These are phyloP conservation scores for Tulasnella sp. DNA, from an alignment of 768 basidiomycete genomes.

Conservation along the genomic window DNA sequence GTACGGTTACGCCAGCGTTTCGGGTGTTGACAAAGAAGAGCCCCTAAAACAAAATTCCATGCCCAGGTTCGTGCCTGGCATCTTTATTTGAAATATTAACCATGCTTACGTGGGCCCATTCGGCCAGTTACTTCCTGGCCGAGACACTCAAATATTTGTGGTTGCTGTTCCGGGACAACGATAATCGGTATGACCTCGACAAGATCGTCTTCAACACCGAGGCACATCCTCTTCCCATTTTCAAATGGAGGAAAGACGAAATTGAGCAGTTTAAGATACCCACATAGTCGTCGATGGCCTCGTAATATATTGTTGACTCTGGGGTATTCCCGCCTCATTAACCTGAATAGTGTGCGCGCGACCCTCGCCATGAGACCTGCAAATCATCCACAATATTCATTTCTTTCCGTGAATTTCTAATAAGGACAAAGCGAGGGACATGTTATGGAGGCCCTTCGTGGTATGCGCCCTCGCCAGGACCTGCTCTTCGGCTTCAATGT, in stretches of 20 bases:
- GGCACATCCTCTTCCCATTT: slow-evolving; percentile 11
- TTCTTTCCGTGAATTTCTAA: background rate
- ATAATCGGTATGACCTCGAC: slow-evolving; percentile 46
- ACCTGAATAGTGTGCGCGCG: background rate
- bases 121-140: slow-evolving; percentile 49
- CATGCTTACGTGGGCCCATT: background rate
- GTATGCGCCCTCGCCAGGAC: background rate
- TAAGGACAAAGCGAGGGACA: background rate
- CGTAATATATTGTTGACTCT: background rate
- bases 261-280: slow-evolving; percentile 14
- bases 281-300: background rate
- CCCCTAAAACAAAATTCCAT: slow-evolving; percentile 50
- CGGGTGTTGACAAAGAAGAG: slow-evolving; percentile 44
- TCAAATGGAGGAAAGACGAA: slow-evolving; percentile 1
- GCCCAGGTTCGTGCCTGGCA: slow-evolving; percentile 56
- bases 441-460: background rate
- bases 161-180: slow-evolving; percentile 62
- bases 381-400: background rate
- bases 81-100: slow-evolving; percentile 27
- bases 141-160: slow-evolving; percentile 69
- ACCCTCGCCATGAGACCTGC: background rate
- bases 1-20: slow-evolving; percentile 58
- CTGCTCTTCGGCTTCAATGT: background rate
- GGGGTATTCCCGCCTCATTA: background rate
- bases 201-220: slow-evolving; percentile 37